A percentile compares a stretch with the other conserved stretches of the same genome.
These are phyloP conservation scores for Metschnikowia chrysomelidarum DNA, from an alignment of 805 yeast species.

Conservation along the genomic window DNA sequence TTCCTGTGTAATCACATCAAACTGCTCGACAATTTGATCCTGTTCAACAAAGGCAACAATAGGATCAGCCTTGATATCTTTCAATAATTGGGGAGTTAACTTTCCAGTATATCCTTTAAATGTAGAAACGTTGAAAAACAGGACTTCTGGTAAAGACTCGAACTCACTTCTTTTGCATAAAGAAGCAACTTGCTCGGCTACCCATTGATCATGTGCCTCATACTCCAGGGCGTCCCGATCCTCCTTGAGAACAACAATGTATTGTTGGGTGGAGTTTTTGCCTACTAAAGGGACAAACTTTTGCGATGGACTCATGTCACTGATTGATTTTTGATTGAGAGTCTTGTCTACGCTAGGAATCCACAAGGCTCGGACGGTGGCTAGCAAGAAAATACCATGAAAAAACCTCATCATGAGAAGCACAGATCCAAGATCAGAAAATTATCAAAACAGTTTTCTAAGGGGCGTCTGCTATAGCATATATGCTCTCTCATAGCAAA, in stretches of 20 bases:
- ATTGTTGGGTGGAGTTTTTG: too few species aligned
- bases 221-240: slow-evolving; percentile 9
- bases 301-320: too few species aligned
- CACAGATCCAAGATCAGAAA: too few species aligned
- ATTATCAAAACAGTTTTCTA: too few species aligned
- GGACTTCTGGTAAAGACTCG: slow-evolving; percentile 12
- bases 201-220: slow-evolving; percentile 14
- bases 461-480: too few species aligned
- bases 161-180: slow-evolving; percentile 22
- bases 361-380: too few species aligned
- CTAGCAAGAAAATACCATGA: too few species aligned
- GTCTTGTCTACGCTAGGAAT: too few species aligned
- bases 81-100: slow-evolving; percentile 18
- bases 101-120: slow-evolving; percentile 21
- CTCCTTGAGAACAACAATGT: slow-evolving; percentile 17
- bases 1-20: slow-evolving; percentile 59
- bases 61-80: slow-evolving; percentile 13
- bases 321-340: too few species aligned
- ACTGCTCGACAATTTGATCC: slow-evolving; percentile 19
- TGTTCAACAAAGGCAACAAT: slow-evolving; percentile 23
- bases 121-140: slow-evolving; percentile 11
- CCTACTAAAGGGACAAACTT: too few species aligned
- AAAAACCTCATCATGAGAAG: too few species aligned
- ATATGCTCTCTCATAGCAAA: too few species aligned
- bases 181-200: slow-evolving; percentile 4